Percentiles rank a stretch among this genome's conserved stretches.
Evolutionary conservation across 2,329 filamentous ascomycete genomes (phyloP).

Genomic region (Conoideocrella luteorostrata): DNA sequence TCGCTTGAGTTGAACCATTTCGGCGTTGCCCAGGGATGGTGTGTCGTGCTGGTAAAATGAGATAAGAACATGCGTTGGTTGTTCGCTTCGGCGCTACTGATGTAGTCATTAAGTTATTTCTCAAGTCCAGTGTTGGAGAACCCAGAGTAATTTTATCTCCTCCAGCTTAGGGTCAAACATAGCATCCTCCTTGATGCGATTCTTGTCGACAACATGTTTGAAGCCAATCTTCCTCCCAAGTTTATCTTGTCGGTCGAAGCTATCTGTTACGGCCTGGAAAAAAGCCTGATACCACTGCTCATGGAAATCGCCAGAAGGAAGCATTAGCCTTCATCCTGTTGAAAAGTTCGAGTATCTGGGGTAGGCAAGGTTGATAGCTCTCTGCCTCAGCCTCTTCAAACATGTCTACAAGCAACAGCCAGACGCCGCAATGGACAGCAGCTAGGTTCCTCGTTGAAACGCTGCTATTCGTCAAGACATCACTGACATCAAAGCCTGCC

Average conservation of each 20-base stretch:
- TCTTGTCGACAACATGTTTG: conserved; percentile 14
- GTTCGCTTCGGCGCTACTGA: conserved; percentile 18
- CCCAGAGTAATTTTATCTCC: conserved; percentile 27
- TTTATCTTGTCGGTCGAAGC: conserved; percentile 23
- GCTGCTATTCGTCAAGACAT: conserved; percentile 33
- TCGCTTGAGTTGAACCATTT: conserved; percentile 15
- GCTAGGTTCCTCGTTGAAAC: conserved; percentile 37
- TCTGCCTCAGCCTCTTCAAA: conserved; percentile 36
- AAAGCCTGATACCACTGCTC: conserved; percentile 24
- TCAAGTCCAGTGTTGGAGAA: conserved; percentile 22
- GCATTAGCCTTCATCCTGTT: conserved; percentile 16
- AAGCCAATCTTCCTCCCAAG: conserved; percentile 15
- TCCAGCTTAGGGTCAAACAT: conserved; percentile 1
- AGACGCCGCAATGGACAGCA: conserved; percentile 33
- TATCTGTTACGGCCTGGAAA: conserved; percentile 24
- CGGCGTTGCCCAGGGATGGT: conserved; percentile 24
- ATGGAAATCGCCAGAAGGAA: conserved; percentile 14
- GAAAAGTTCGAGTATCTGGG: conserved; percentile 27
- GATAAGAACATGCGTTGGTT: conserved; percentile 25
- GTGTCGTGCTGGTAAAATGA: conserved; percentile 26
- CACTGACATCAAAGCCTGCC: conserved; percentile 29
- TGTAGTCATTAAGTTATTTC: conserved; percentile 23
- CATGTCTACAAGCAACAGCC: conserved; percentile 31
- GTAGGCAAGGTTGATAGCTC: conserved; percentile 39
- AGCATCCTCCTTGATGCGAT: conserved; percentile 10